Evolutionary conservation across 2,329 filamentous ascomycete genomes (phyloP), one percentile per base, ranked within the genome.

Genomic region (Aspergillus brunneoviolaceus): DNA sequence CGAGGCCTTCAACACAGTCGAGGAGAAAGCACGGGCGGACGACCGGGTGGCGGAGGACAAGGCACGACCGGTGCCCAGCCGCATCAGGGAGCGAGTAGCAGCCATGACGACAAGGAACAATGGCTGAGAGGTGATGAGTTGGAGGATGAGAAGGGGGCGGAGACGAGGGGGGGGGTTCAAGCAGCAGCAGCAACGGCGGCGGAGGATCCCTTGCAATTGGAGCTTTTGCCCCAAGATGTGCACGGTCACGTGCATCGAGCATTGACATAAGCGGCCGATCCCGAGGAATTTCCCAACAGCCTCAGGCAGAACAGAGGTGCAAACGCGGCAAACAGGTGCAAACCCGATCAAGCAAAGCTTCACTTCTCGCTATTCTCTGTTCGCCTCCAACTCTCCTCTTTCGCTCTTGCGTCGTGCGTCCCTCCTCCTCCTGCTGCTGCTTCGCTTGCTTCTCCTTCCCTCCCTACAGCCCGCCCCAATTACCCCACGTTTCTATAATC

Each of bases 41-140:
- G 73, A 69, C 67, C 74, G 71, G 48, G 71, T 65, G 58, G 72
- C 72, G 58, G 71, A 69, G 59, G 69, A 69, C 63, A 79, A 65
- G 23, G 77, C 74, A 66, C 76, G 75, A 57, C 73, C 72, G 67
- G 74, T 67, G 50, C 76, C 72, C 66, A 80, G 69, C 63, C 78
- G 77, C 74, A 80, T 71, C 65, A 80, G 62, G 60, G 77, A 76
- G 65, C 79, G 77, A 69, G 78, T 69, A 66, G 77, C 77, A 65
- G 78, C 77, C 78, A 80, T 80, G 62, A 67, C 74, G 69, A 63
- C 63, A 67, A 75, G 75, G 71, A 69, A 69, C 68, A 61, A 59
- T 56, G 65, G 62, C 66, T 58, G 48, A 21, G 33, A 54, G 49
- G 47, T 48, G 48, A 56, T 31, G 55, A 58, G 58, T 60, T 55